phyloP scores from a whole-genome alignment of 1,284 basidiomycete genomes.

The Ceratobasidium sp. region DNA sequence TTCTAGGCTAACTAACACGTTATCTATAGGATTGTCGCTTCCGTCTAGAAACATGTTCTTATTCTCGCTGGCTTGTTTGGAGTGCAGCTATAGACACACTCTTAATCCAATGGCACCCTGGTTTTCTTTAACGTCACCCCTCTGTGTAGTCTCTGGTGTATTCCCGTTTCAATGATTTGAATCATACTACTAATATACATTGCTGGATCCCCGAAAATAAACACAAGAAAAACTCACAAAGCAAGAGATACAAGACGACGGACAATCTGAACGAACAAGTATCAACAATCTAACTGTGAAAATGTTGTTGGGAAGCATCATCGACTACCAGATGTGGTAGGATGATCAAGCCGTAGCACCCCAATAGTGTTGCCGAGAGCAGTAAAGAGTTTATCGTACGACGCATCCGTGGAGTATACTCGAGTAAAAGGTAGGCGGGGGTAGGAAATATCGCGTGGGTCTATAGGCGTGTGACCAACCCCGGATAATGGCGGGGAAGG shows the following conservation, averaged over 20 bases:
- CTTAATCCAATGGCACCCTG: slow-evolving; percentile 22
- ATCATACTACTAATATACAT: slow-evolving; percentile 34
- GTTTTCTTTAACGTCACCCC: slow-evolving; percentile 6
- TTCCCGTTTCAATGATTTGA: slow-evolving; percentile 29
- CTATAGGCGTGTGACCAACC: slow-evolving; percentile 46
- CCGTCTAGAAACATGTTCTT: slow-evolving; percentile 42
- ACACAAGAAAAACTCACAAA: slow-evolving; percentile 7
- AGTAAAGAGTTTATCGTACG: slow-evolving; percentile 60
- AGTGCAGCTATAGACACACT: slow-evolving; percentile 26
- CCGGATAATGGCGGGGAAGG: slow-evolving; percentile 41
- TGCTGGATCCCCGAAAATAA: slow-evolving; percentile 15
- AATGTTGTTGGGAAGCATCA: neutral
- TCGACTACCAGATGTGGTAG: neutral
- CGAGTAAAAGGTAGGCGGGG: slow-evolving; percentile 78
- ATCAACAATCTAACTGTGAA: neutral
- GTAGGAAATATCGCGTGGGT: slow-evolving; percentile 45
- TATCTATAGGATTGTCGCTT: slow-evolving; percentile 45
- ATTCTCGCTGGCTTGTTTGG: neutral
- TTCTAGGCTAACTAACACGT: neutral
- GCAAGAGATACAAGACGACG: neutral
- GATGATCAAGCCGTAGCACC: slow-evolving; percentile 52
- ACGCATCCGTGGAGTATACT: slow-evolving; percentile 60
- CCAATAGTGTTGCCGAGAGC: slow-evolving; percentile 83
- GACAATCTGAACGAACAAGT: slow-evolving; percentile 10
- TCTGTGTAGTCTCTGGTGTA: slow-evolving; percentile 6